Percentiles rank a stretch among this genome's conserved stretches.
phyloP scores from a whole-genome alignment of 2,329 filamentous ascomycete species.

The Colletotrichum chrysophilum region DNA sequence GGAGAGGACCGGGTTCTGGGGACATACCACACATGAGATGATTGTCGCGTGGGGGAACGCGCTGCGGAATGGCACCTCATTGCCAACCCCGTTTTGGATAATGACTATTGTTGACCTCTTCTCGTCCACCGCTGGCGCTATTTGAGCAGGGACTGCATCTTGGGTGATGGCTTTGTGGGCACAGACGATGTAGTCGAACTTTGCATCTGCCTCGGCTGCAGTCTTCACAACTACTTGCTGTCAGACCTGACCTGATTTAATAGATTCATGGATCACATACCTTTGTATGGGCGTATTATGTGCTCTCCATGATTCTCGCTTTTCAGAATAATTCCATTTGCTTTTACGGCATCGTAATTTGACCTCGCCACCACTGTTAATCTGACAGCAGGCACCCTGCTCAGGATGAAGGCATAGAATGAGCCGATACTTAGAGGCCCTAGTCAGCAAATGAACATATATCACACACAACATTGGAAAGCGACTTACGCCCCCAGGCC shows the following conservation, averaged over 20 bases:
- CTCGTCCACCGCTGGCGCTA: constrained; percentile 39
- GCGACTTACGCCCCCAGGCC: constrained; percentile 57
- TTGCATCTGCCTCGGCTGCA: constrained; percentile 46
- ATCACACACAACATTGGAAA: not conserved
- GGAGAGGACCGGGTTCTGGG: not conserved
- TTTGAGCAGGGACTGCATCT: constrained; percentile 35
- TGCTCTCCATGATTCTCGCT: constrained; percentile 63
- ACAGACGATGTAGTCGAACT: constrained; percentile 63
- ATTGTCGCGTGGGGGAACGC: constrained; percentile 57
- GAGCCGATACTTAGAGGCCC: constrained; percentile 52
- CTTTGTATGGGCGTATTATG: constrained; percentile 49
- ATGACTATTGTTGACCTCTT: constrained; percentile 58
- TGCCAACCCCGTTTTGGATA: constrained; percentile 66
- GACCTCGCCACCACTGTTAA: constrained; percentile 66
- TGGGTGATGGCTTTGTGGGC: constrained; percentile 59
- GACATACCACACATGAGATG: constrained; percentile 58
- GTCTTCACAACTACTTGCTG: constrained; percentile 44
- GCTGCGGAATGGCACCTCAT: constrained; percentile 58
- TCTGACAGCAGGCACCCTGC: constrained; percentile 45
- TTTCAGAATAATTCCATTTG: constrained; percentile 55
- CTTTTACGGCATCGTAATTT: constrained; percentile 61
- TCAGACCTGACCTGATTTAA: not conserved
- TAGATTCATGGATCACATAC: constrained; percentile 26
- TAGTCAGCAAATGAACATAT: not conserved
- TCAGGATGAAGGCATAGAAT: constrained; percentile 61